A percentile compares a stretch with the other conserved stretches of the same genome.
These are phyloP conservation scores for Guadua angustifolia DNA, from an alignment of 176 grass and related monocot species.

Conservation along the genomic window DNA sequence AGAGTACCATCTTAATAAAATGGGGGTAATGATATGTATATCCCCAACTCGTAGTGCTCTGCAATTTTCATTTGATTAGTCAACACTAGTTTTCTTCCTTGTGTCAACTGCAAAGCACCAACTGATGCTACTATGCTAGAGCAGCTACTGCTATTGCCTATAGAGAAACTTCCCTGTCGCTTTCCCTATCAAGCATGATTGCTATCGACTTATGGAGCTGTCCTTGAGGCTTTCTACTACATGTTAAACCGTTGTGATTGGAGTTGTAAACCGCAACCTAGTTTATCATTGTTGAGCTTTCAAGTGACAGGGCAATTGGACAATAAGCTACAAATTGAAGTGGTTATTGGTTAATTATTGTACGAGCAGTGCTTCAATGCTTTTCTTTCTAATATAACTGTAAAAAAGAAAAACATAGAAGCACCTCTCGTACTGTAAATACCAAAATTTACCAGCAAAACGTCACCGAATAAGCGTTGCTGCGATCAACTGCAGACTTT, in stretches of 20 bases:
- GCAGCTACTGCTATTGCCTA: not conserved
- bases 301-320: slow-evolving; percentile 16
- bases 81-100: not conserved
- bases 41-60: slow-evolving; percentile 1
- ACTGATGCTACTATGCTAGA: slow-evolving; percentile 2
- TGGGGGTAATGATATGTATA: slow-evolving; percentile 39
- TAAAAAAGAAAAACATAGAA: too few species aligned
- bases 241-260: slow-evolving; percentile 24
- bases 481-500: slow-evolving; percentile 17
- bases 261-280: slow-evolving; percentile 11
- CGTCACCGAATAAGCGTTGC: not conserved
- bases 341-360: too few species aligned
- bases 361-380: too few species aligned
- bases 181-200: slow-evolving; percentile 28
- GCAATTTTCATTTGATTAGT: slow-evolving; percentile 21
- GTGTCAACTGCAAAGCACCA: slow-evolving; percentile 31
- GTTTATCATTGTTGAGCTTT: slow-evolving; percentile 49
- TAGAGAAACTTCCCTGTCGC: slow-evolving; percentile 34
- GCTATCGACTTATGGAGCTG: slow-evolving; percentile 19
- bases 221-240: slow-evolving; percentile 23
- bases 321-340: slow-evolving; percentile 17
- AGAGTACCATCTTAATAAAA: slow-evolving; percentile 29
- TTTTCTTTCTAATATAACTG: too few species aligned
- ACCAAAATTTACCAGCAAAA: not conserved
- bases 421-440: slow-evolving; percentile 22